Percentiles rank a stretch among this genome's conserved stretches.
Conservation (phyloP, 306 rosid genomes). For the Ormosia semicastrata region DNA sequence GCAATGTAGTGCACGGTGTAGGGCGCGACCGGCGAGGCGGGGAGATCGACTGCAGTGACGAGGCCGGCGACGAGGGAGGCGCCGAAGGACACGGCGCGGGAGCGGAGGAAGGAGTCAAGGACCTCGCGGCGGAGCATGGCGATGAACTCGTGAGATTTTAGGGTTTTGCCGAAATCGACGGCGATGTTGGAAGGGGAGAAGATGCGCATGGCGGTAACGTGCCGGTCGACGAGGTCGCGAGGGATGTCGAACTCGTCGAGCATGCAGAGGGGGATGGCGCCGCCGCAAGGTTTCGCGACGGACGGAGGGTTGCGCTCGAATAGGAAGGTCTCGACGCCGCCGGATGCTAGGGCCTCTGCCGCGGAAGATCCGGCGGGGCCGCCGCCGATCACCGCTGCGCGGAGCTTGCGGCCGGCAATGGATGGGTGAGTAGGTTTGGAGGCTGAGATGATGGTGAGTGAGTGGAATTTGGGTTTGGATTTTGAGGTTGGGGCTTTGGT, state of each 20-base stretch:
- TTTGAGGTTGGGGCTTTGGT: background rate
- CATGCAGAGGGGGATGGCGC: conserved; percentile 96
- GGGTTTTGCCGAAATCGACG: conserved; percentile 83
- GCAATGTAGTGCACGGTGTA: conserved; percentile 60
- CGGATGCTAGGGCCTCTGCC: conserved; percentile 76
- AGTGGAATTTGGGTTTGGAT: background rate
- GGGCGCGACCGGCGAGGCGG: conserved; percentile 40
- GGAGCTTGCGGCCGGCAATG: conserved; percentile 71
- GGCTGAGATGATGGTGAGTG: conserved; percentile 36
- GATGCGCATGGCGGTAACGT: conserved; percentile 66
- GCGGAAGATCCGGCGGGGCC: conserved; percentile 95
- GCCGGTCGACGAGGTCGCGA: conserved; percentile 74
- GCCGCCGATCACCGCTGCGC: conserved; percentile 85
- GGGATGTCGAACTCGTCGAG: conserved; percentile 85
- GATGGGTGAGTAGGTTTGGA: conserved; percentile 42
- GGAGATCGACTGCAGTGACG: conserved; percentile 61
- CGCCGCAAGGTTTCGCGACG: conserved; percentile 89
- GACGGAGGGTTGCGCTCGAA: conserved; percentile 74
- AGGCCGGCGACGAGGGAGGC: conserved; percentile 63
- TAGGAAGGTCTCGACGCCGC: conserved; percentile 80
- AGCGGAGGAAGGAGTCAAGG: conserved; percentile 82
- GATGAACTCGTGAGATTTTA: conserved; percentile 70
- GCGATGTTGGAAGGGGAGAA: conserved; percentile 90
- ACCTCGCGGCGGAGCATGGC: conserved; percentile 95
- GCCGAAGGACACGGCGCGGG: conserved; percentile 68